Conservation (phyloP, 2,329 filamentous ascomycete species). For the Calonectria honghensis region DNA sequence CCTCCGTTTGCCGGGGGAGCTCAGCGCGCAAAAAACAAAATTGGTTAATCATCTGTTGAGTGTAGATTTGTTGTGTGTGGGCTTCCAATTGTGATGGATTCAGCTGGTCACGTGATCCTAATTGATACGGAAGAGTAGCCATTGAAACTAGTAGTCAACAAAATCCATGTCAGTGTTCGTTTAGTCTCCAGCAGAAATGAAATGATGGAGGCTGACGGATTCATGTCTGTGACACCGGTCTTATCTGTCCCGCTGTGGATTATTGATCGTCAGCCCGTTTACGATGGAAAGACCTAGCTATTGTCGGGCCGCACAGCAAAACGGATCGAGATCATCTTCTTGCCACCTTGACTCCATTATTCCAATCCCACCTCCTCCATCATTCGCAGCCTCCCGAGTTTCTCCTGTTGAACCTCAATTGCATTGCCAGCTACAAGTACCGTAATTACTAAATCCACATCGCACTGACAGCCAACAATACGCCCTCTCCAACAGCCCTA, state of each 20-base stretch:
- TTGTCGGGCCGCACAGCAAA: conserved; percentile 1
- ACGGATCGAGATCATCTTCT: not conserved
- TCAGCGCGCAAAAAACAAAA: not conserved
- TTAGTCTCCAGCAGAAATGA: too few relatives aligned
- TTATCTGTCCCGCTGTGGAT: not conserved
- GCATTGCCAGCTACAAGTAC: not conserved
- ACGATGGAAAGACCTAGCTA: conserved; percentile 1
- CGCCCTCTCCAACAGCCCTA: not conserved
- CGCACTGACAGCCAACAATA: not conserved
- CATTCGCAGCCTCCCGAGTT: not conserved
- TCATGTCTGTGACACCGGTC: not conserved
- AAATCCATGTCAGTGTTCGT: too few relatives aligned
- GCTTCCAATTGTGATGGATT: not conserved
- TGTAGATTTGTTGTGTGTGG: not conserved
- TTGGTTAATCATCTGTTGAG: not conserved
- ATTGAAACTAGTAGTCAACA: too few relatives aligned
- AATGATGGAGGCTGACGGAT: not conserved
- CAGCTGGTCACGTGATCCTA: not conserved
- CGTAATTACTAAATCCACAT: not conserved
- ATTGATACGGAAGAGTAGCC: too few relatives aligned
- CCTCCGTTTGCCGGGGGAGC: not conserved
- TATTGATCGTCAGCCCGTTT: not conserved
- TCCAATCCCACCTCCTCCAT: conserved; percentile 1
- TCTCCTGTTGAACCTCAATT: not conserved
- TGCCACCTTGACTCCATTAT: conserved; percentile 1